A percentile compares a stretch with the other conserved stretches of the same genome.
These are phyloP conservation scores for Venturia carpophila DNA, from an alignment of 2,329 filamentous ascomycete genomes.

Conservation along the genomic window DNA sequence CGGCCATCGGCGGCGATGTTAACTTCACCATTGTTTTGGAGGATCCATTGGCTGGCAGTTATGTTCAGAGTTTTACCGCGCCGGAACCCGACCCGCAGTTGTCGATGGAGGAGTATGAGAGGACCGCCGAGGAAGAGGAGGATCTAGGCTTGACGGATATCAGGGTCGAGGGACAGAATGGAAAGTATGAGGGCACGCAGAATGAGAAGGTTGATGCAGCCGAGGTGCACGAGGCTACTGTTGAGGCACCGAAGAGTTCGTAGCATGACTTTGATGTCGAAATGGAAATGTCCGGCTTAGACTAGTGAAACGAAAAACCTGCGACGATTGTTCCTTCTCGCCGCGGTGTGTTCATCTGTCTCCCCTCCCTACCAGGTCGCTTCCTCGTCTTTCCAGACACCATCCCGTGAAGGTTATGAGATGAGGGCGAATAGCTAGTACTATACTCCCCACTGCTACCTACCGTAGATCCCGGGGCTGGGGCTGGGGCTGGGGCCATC, in stretches of 20 bases:
- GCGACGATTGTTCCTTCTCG: too few relatives aligned
- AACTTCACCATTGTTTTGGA: slow-evolving; percentile 76
- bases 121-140: slow-evolving; percentile 88
- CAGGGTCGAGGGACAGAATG: slow-evolving; percentile 72
- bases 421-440: too few relatives aligned
- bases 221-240: slow-evolving; percentile 1
- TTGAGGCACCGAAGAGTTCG: neutral
- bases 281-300: neutral
- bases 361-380: too few relatives aligned
- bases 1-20: slow-evolving; percentile 70
- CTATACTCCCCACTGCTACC: too few relatives aligned
- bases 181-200: neutral
- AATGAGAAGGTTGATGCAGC: neutral
- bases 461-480: too few relatives aligned
- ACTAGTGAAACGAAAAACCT: too few relatives aligned
- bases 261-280: neutral
- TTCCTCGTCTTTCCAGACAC: too few relatives aligned
- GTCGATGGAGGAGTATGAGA: slow-evolving; percentile 69
- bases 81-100: slow-evolving; percentile 67
- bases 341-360: too few relatives aligned
- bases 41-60: slow-evolving; percentile 87
- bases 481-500: too few relatives aligned
- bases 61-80: slow-evolving; percentile 77
- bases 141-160: slow-evolving; percentile 87
- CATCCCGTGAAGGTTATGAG: too few relatives aligned